These are phyloP conservation scores for Helminthosporium solani DNA, from an alignment of 2,329 filamentous ascomycete genomes.

Conservation along the genomic window DNA sequence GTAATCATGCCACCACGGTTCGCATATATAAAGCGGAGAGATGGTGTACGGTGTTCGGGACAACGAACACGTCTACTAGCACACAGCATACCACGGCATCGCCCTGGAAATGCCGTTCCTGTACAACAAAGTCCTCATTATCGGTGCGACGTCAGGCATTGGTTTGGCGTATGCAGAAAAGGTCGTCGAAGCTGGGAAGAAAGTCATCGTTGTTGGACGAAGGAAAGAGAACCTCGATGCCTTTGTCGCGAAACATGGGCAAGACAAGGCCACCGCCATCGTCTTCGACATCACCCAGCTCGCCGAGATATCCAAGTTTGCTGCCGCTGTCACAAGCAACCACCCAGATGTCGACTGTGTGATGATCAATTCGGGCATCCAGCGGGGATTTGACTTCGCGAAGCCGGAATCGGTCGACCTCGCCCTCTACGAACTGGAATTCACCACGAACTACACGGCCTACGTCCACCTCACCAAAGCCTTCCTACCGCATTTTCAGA, in stretches of 20 bases:
- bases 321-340: conserved; percentile 42
- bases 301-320: conserved; percentile 50
- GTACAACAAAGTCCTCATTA: conserved; percentile 56
- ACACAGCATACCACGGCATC: conserved; percentile 21
- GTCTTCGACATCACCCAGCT: conserved; percentile 55
- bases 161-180: conserved; percentile 53
- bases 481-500: conserved; percentile 53
- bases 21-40: conserved; percentile 11
- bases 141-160: conserved; percentile 57
- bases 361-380: conserved; percentile 57
- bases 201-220: conserved; percentile 53
- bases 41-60: not conserved
- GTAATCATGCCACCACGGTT: conserved; percentile 11
- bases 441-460: conserved; percentile 54
- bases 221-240: conserved; percentile 54
- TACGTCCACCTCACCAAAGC: conserved; percentile 53
- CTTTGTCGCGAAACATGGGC: conserved; percentile 50
- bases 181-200: conserved; percentile 50
- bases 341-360: conserved; percentile 55
- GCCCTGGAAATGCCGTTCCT: conserved; percentile 50
- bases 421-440: conserved; percentile 45
- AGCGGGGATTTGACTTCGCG: conserved; percentile 52
- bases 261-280: conserved; percentile 48
- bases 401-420: conserved; percentile 52
- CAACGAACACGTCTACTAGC: not conserved